Evolutionary conservation across 208 protist genomes (phyloP).

Genomic region (Trypanosoma vivax): DNA sequence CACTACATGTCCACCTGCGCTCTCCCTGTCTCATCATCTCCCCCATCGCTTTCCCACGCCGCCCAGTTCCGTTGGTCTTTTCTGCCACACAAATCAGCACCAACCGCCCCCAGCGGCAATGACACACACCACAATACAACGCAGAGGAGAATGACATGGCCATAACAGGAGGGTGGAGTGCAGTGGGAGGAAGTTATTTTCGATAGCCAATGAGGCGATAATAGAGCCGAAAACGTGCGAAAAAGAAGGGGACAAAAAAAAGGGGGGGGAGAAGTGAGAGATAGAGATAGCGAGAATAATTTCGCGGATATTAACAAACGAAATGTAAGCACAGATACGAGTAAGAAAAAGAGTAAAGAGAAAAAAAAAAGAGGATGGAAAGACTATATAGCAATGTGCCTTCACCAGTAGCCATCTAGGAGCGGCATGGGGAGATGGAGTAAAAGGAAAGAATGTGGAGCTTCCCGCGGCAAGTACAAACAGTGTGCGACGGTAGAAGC

Average conservation of each 20-base stretch:
- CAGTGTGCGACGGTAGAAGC: too few relatives aligned
- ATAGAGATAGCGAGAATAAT: not conserved
- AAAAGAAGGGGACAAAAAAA: not conserved
- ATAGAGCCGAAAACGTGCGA: not conserved
- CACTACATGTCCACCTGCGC: not conserved
- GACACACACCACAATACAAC: too few relatives aligned
- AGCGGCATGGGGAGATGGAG: too few relatives aligned
- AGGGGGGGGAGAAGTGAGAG: not conserved
- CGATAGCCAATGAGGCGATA: too few relatives aligned
- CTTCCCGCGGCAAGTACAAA: too few relatives aligned
- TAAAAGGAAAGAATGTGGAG: too few relatives aligned
- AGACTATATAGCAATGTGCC: not conserved
- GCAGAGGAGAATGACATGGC: too few relatives aligned
- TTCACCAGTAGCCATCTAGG: too few relatives aligned
- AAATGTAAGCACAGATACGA: not conserved
- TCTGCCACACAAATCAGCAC: not conserved
- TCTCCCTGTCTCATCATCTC: not conserved
- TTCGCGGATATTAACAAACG: not conserved
- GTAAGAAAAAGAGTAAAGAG: not conserved
- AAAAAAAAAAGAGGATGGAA: not conserved
- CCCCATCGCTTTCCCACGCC: not conserved
- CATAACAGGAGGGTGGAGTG: too few relatives aligned
- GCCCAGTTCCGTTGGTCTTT: not conserved
- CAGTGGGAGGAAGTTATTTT: too few relatives aligned
- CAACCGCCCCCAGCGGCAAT: too few relatives aligned